Evolutionary conservation across 2,329 filamentous ascomycete genomes (phyloP), one percentile per base, ranked within the genome.

Genomic region (Aspergillus pseudonomiae): DNA sequence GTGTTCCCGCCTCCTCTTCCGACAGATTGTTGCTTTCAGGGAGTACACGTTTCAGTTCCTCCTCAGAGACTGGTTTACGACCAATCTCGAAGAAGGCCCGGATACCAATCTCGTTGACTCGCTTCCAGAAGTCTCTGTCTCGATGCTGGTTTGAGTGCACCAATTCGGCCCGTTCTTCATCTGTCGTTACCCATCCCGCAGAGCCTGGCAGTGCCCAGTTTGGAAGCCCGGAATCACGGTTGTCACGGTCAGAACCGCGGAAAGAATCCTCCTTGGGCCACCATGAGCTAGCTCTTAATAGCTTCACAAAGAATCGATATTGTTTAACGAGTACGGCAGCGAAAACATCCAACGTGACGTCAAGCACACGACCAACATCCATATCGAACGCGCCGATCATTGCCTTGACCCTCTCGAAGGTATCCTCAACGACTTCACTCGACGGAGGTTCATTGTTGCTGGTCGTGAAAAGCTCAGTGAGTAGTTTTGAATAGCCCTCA

Each of bases 351-450:
- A 99, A 85, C 0, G 93, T 96, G 26, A 98, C 93, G 76, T 99
- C 95, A 12, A 99, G 85, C 5, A 96, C 94, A 73, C 96, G 88
- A 56, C 95, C 96, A 43, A 97, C 95, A 75, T 99, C 95, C 66
- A 99, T 85, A 77, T 99, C 94, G 74, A 99, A 99, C 9, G 95
- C 95, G 62, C 95, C 95, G 68, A 99, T 96, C 71, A 99, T 86
- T 19, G 92, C 94, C 78, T 97, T 97, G 66, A 99, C 90, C 67
- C 90, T 89, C 75, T 97, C 92, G 71, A 97, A 97, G 0, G 93
- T 93, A 71, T 93, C 90, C 70, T 91, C 89, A 2, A 94, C 92
- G 41, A 91, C 86, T 65, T 93, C 90, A 59, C 87, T 87, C 2
- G 88, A 88, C n/a, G 90, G 90, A 26, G 89, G 88, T 60, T 90